A percentile compares a stretch with the other conserved stretches of the same genome.
Conservation (phyloP, 352 stramenopile species). For the Phytopythium kandeliae region DNA sequence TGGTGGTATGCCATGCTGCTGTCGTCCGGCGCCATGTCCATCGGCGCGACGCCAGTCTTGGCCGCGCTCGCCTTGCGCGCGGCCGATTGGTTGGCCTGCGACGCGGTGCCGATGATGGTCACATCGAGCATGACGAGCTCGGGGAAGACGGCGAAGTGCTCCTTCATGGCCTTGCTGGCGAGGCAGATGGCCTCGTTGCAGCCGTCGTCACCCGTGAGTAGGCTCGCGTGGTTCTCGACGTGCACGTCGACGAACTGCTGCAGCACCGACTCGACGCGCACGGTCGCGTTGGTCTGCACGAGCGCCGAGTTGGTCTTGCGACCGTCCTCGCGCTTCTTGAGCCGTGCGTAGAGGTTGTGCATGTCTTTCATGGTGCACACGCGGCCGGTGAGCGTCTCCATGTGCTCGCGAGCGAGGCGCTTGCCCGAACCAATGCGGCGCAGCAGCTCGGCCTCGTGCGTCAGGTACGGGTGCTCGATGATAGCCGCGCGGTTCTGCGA, state of each 20-base stretch:
- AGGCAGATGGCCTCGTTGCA: constrained; percentile 72
- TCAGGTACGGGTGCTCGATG: constrained; percentile 62
- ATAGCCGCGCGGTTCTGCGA: constrained; percentile 72
- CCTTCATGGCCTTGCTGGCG: constrained; percentile 67
- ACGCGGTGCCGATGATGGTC: constrained; percentile 19
- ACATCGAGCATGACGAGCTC: constrained; percentile 57
- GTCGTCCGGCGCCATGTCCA: constrained; percentile 1
- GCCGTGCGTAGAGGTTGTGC: constrained; percentile 64
- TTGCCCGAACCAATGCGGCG: constrained; percentile 68
- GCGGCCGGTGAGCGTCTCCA: constrained; percentile 57
- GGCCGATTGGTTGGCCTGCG: not conserved
- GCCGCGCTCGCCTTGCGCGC: not conserved
- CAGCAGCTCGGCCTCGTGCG: constrained; percentile 69
- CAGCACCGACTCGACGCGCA: constrained; percentile 45
- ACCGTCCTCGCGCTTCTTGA: constrained; percentile 53
- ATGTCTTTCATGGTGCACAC: constrained; percentile 81
- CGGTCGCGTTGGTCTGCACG: constrained; percentile 11
- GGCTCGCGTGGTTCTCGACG: constrained; percentile 73
- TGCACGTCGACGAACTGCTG: constrained; percentile 66
- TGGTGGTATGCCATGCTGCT: not conserved
- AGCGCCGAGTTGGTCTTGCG: constrained; percentile 39
- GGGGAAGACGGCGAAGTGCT: constrained; percentile 59
- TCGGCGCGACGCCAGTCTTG: not conserved
- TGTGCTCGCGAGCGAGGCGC: constrained; percentile 46
- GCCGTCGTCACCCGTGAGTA: constrained; percentile 60